Base-by-base conservation (phyloP, 2,329 filamentous ascomycete species). In the Fusarium pseudograminearum region DNA sequence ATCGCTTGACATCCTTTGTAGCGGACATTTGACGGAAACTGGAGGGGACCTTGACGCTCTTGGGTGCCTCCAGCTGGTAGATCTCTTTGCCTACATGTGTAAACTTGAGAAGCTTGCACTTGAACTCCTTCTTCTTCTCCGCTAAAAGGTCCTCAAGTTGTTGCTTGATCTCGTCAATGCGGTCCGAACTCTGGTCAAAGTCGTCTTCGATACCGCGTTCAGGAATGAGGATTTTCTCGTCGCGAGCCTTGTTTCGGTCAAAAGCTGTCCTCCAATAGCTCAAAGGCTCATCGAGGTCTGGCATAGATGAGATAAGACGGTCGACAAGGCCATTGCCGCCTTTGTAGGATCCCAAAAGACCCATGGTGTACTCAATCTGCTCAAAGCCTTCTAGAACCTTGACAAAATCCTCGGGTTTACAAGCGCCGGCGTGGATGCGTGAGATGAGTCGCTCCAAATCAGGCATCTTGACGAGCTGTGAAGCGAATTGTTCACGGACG, bases 21-120 rank as follows among this genome's bases (percentile, higher is more conserved):
- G 94, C 92, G 7, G 96, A 98, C 94, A 98, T 98, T 77, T 98
- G 95, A 68, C 94, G 90, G 94, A 96, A 99, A 73, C 84, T 88
- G 70, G 91, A 91, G 0, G 96, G 96, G 4, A 99, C 89, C 79
- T 97, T 97, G 76, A 93, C 83, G 2, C 83, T 82, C 79, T 96
- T 97, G 0, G 96, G 95, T 0, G 93, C 91, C 78, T 99, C 96
- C 14, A 99, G 85, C 80, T 99, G 95, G 80, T 97, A 98, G 54
- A 99, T 93, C 76, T 99, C 96, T 78, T 99, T 99, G 65, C 96
- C 96, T 10, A 97, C 91, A 76, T 98, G 93, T 30, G 89, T 89
- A 73, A 90, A 96, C 76, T 90, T 90, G 66, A 95, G 86, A 0
- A 87, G 86, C 70, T 87, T 91, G 61, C 91, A 93, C 65, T 91